These are phyloP conservation scores for Solanum boliviense DNA, from an alignment of 257 asterid species.

Conservation along the genomic window DNA sequence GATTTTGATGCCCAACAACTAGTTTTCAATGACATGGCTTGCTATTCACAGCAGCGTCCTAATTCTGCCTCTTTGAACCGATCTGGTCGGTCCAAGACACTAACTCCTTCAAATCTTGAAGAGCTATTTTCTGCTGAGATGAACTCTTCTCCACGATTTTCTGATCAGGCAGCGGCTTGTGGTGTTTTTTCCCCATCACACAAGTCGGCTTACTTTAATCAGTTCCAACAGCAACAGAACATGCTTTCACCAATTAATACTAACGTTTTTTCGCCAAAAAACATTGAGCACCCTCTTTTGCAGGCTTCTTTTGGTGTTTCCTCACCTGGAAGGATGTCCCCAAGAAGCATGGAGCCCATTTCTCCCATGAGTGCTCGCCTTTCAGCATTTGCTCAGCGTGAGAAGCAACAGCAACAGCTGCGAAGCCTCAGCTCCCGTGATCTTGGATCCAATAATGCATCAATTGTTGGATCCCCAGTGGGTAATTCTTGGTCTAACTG, in stretches of 20 bases:
- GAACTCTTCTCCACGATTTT: conserved; percentile 58
- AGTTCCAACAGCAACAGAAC: conserved; percentile 71
- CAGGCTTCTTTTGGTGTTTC: conserved; percentile 69
- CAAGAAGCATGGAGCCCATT: conserved; percentile 67
- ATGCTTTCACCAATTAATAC: conserved; percentile 64
- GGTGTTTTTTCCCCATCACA: conserved; percentile 76
- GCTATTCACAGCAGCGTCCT: conserved; percentile 42
- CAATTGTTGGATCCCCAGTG: conserved; percentile 40
- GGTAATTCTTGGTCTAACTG: conserved; percentile 48
- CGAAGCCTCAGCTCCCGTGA: conserved; percentile 60
- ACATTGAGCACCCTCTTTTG: conserved; percentile 54
- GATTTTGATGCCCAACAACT: conserved; percentile 63
- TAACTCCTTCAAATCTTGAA: conserved; percentile 87
- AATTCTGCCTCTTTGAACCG: conserved; percentile 40
- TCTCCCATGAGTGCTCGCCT: conserved; percentile 68
- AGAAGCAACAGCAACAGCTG: conserved; percentile 46
- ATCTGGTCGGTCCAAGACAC: conserved; percentile 45
- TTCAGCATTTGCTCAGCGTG: conserved; percentile 54
- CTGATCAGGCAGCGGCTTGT: conserved; percentile 53
- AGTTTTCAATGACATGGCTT: conserved; percentile 48
- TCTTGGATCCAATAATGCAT: conserved; percentile 33
- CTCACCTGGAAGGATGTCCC: conserved; percentile 80
- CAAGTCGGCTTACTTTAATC: conserved; percentile 55
- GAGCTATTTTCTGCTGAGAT: conserved; percentile 78
- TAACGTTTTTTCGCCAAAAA: conserved; percentile 61